Conservation (phyloP, 2,329 filamentous ascomycete genomes). For the Cordyceps militaris region DNA sequence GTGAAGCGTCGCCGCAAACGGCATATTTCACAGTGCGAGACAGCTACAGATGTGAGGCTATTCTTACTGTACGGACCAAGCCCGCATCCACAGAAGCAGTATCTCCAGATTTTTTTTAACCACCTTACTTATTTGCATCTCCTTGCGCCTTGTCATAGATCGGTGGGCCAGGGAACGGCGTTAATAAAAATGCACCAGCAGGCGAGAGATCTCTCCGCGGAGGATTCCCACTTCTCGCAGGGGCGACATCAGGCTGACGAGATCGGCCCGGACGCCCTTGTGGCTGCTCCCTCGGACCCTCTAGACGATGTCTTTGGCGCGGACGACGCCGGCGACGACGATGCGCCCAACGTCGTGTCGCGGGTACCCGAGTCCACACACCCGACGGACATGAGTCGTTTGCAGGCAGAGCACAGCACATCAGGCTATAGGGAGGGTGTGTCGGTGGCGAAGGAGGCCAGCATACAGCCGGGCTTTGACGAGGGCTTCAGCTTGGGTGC, state of each 20-base stretch:
- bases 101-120: conserved; percentile 4
- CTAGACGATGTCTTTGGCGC: conserved; percentile 33
- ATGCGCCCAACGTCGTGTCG: conserved; percentile 1
- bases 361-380: conserved; percentile 24
- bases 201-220: conserved; percentile 5
- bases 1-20: neutral
- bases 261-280: neutral
- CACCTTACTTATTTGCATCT: conserved; percentile 5
- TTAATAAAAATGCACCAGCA: conserved; percentile 8
- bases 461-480: conserved; percentile 84
- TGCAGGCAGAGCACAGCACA: conserved; percentile 71
- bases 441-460: conserved; percentile 62
- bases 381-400: conserved; percentile 61
- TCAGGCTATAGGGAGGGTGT: conserved; percentile 90
- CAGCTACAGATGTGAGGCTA: accelerated
- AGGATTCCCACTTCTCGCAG: conserved; percentile 9
- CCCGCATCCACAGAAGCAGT: conserved; percentile 8
- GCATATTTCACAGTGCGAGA: neutral
- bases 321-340: conserved; percentile 10
- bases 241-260: neutral
- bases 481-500: conserved; percentile 83
- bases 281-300: conserved; percentile 16
- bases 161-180: neutral
- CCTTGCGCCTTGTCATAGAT: conserved; percentile 7
- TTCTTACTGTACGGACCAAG: conserved; percentile 6